Evolutionary conservation across 2,329 filamentous ascomycete genomes (phyloP), one percentile per base, ranked within the genome.

Genomic region (Ceratocystis lukuohia): DNA sequence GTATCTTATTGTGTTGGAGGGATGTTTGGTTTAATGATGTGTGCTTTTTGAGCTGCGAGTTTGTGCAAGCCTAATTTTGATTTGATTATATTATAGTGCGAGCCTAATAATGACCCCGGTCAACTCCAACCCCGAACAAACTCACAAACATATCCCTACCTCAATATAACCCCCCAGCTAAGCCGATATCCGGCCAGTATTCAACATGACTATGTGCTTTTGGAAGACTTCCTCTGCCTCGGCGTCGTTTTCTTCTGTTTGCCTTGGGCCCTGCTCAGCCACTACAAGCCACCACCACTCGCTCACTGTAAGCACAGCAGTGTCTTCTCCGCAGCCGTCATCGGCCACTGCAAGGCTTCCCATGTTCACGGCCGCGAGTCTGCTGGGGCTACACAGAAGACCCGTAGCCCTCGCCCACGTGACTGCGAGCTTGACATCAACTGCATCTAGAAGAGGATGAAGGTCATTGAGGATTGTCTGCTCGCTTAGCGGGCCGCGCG

Each of bases 251-350:
- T 61, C 57, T n/a, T 63, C 48, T 2, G 28, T 57, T 15, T 17
- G 50, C 6, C 15, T 7, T 12, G 61, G 45, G 41, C 33, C 71
- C 68, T 75, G 72, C 63, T 72, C 71, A n/a, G 78, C 80, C 0
- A 82, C 77, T 25, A 80, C 78, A 64, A 86, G 72, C 83, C 85
- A 88, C 86, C 86, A 89, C 85, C 84, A 88, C 72, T 87, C 84
- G 28, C 76, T 77, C 2, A 82, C 79, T 5, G 74, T 78, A 64
- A 77, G 79, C 0, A 45, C n/a, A 3, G 20, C 15, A 25, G 25
- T 46, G 28, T 50, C 44, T 15, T 30, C 22, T 46, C 15, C 61
- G 17, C 6, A 2, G 6, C 12, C 8, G 15, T 22, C 5, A 1
- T 57, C 25, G 5, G 25, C 12, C 53, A 17, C 53, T 17, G 17